phyloP scores from a whole-genome alignment of 331 rosid genomes.

The Ulmus americana region DNA sequence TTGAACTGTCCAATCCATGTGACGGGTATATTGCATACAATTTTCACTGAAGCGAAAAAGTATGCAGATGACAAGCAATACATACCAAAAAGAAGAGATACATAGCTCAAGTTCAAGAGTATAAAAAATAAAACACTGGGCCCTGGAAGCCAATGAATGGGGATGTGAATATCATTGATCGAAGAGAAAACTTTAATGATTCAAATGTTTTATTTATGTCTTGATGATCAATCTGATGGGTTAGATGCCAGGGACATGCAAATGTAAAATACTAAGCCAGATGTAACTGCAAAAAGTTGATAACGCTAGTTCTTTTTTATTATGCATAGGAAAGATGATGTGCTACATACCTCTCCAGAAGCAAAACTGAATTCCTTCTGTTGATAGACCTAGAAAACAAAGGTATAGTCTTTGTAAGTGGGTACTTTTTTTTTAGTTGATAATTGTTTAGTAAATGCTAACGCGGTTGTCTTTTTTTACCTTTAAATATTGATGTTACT shows the following conservation, averaged over 20 bases:
- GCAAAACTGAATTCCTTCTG: constrained; percentile 80
- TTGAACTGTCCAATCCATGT: no score
- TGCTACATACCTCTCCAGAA: constrained; percentile 84
- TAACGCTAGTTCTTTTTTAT: no score
- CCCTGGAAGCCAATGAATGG: background rate
- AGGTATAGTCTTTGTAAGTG: constrained; percentile 21
- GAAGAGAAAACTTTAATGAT: background rate
- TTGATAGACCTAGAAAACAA: constrained; percentile 57
- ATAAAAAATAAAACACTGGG: background rate
- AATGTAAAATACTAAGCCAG: background rate
- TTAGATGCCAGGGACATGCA: background rate
- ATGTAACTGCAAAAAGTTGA: no score
- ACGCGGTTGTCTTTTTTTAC: constrained; percentile 30
- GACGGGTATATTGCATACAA: background rate
- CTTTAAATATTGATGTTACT: constrained; percentile 68
- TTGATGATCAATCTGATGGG: background rate
- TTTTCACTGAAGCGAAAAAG: background rate
- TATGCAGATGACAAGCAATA: background rate
- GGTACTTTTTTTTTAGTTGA: constrained; percentile 12
- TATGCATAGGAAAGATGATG: constrained; percentile 8
- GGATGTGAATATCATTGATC: background rate
- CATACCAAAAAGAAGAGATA: background rate
- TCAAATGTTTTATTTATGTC: background rate
- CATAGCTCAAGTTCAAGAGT: background rate
- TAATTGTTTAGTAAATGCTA: constrained; percentile 17